These are phyloP conservation scores for Hemileccinum rubropunctum DNA, from an alignment of 768 basidiomycete genomes.

Conservation along the genomic window DNA sequence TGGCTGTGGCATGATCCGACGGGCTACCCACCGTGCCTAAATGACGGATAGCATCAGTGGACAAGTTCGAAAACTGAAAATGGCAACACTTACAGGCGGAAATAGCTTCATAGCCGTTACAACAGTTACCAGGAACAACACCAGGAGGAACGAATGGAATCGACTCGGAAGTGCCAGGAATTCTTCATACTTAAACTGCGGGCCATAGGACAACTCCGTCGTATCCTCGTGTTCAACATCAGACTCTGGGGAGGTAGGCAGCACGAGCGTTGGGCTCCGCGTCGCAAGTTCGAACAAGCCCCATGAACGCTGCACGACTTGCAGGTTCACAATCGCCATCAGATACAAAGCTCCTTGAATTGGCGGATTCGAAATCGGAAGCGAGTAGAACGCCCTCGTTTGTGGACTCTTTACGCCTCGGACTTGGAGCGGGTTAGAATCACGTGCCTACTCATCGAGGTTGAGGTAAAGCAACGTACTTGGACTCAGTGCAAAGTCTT, in stretches of 20 bases:
- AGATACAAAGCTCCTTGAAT: slow-evolving; percentile 41
- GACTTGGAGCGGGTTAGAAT: slow-evolving; percentile 24
- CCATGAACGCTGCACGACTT: slow-evolving; percentile 56
- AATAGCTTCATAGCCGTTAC: slow-evolving; percentile 31
- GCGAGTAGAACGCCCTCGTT: slow-evolving; percentile 34
- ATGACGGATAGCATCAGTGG: neutral
- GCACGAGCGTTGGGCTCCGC: slow-evolving; percentile 16
- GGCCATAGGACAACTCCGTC: slow-evolving; percentile 51
- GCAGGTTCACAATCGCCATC: slow-evolving; percentile 45
- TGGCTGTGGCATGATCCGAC: slow-evolving; percentile 47
- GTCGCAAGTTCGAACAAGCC: slow-evolving; percentile 42
- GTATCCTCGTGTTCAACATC: slow-evolving; percentile 15
- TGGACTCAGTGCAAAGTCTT: slow-evolving; percentile 44
- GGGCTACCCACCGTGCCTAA: slow-evolving; percentile 53
- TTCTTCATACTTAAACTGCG: slow-evolving; percentile 75
- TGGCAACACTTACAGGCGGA: slow-evolving; percentile 34
- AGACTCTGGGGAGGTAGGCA: slow-evolving; percentile 14
- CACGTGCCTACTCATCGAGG: neutral
- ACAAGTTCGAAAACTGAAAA: neutral
- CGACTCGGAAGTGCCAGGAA: slow-evolving; percentile 45
- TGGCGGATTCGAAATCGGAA: slow-evolving; percentile 32
- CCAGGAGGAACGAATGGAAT: slow-evolving; percentile 40
- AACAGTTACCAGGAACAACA: slow-evolving; percentile 30
- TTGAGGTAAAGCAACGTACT: slow-evolving; percentile 26
- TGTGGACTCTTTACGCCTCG: slow-evolving; percentile 28